Conservation (phyloP, 108 stramenopile genomes). For the Pseudonitzschia pungens region DNA sequence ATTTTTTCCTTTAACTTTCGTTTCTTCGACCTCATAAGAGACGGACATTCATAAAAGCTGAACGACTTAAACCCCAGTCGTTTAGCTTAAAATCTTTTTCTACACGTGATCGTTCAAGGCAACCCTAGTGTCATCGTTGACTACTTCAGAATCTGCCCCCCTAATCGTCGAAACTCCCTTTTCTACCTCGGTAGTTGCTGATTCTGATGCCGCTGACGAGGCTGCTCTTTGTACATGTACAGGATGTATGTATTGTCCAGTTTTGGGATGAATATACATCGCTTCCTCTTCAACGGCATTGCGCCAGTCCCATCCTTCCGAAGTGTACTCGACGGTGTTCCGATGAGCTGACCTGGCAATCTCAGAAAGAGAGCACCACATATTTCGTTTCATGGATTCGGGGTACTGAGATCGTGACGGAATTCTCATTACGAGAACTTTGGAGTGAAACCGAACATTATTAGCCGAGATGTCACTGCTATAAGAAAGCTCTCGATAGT, state of each 20-base stretch:
- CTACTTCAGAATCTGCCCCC: not conserved
- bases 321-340: constrained; percentile 35
- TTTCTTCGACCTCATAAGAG: no score
- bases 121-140: not conserved
- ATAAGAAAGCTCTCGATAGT: not conserved
- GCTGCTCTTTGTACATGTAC: constrained; percentile 15
- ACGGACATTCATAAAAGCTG: no score
- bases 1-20: no score
- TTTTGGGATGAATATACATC: constrained; percentile 24
- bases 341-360: constrained; percentile 28
- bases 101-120: not conserved
- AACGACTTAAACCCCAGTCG: no score
- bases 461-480: constrained; percentile 4
- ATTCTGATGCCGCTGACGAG: not conserved
- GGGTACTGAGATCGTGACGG: constrained; percentile 37
- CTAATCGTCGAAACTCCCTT: not conserved
- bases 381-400: constrained; percentile 21
- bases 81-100: no score
- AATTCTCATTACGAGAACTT: constrained; percentile 33
- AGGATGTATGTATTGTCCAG: constrained; percentile 34
- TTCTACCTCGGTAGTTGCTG: not conserved
- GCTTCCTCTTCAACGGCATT: constrained; percentile 34
- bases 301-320: constrained; percentile 45
- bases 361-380: constrained; percentile 30
- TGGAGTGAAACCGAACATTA: constrained; percentile 30